Conservation (phyloP, 306 rosid species). For the Urtica urens region DNA sequence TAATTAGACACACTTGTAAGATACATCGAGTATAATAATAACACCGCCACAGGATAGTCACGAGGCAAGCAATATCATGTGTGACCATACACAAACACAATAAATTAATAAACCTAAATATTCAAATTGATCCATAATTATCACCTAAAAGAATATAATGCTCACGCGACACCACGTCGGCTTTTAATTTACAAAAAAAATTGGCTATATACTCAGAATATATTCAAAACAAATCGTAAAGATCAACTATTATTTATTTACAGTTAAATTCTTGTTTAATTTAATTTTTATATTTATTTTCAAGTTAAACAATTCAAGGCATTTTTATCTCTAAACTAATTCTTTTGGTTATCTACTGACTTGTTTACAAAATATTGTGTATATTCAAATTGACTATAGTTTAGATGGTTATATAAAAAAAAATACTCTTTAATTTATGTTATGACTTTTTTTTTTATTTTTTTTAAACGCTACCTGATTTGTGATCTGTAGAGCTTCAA, state of each 20-base stretch:
- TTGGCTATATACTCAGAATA: too few species aligned
- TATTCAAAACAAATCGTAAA: too few species aligned
- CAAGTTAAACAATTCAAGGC: too few species aligned
- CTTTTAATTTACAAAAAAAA: neutral
- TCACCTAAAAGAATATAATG: neutral
- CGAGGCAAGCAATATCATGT: conserved; percentile 36
- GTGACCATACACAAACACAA: conserved; percentile 1
- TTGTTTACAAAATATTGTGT: too few species aligned
- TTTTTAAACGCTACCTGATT: conserved; percentile 16
- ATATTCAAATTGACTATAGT: too few species aligned
- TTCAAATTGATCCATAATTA: conserved; percentile 17
- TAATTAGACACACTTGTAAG: conserved; percentile 23
- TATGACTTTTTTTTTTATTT: too few species aligned
- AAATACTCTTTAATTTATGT: neutral
- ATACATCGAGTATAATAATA: conserved; percentile 26
- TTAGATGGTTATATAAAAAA: too few species aligned
- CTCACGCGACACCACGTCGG: conserved; percentile 51
- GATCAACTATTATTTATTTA: too few species aligned
- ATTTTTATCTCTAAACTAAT: neutral
- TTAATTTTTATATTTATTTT: too few species aligned
- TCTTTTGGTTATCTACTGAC: conserved; percentile 7
- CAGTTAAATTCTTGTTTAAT: too few species aligned
- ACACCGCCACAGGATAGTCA: conserved; percentile 23
- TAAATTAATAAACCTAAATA: neutral
- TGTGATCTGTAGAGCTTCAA: conserved; percentile 18